Percentiles rank a stretch among this genome's conserved stretches.
Conservation (phyloP, 1,284 basidiomycete genomes). For the Violaceomyces palustris region DNA sequence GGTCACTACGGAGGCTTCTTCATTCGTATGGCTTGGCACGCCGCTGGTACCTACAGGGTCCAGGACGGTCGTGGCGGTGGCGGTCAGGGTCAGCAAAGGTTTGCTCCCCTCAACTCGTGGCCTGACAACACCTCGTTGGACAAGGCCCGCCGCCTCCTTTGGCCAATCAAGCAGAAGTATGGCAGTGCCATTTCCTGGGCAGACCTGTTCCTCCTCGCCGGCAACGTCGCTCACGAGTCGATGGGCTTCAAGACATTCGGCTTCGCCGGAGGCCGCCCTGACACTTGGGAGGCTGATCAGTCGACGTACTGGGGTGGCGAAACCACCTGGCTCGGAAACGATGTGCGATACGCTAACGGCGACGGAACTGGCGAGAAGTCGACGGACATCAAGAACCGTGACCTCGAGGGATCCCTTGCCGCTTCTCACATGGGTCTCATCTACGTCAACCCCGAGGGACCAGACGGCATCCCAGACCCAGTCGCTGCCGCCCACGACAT, state of each 20-base stretch:
- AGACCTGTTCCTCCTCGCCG: constrained; percentile 13
- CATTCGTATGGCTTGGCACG: constrained; percentile 21
- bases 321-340: constrained; percentile 26
- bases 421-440: constrained; percentile 27
- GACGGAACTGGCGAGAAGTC: constrained; percentile 15
- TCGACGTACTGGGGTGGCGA: constrained; percentile 29
- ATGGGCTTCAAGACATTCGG: constrained; percentile 30
- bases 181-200: constrained; percentile 28
- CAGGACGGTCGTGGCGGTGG: constrained; percentile 26
- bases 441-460: constrained; percentile 29
- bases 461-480: constrained; percentile 18
- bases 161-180: constrained; percentile 30
- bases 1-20: constrained; percentile 28
- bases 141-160: constrained; percentile 25
- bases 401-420: constrained; percentile 11
- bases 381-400: constrained; percentile 21
- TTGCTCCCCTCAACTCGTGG: constrained; percentile 27
- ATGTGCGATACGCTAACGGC: constrained; percentile 19
- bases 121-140: constrained; percentile 26
- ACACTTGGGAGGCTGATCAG: constrained; percentile 28
- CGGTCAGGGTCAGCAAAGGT: constrained; percentile 23
- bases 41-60: constrained; percentile 26
- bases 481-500: constrained; percentile 22
- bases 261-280: constrained; percentile 20
- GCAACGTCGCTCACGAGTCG: constrained; percentile 25